Conservation (phyloP, 768 basidiomycete genomes). For the Macrolepiota dolichaula region DNA sequence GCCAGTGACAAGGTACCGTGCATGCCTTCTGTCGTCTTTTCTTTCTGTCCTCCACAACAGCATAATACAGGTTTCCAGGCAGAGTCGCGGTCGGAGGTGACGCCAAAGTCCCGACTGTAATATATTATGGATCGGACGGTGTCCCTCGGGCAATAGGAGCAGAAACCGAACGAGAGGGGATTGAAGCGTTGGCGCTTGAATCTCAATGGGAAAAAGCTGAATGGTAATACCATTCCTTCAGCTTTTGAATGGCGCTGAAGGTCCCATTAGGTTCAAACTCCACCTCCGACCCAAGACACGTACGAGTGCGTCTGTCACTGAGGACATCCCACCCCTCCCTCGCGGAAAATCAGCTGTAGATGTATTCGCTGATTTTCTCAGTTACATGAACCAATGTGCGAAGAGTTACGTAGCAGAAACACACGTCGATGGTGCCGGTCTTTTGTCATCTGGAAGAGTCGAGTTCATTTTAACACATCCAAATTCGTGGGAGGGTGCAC, state of each 20-base stretch:
- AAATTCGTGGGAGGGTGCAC: conserved; percentile 58
- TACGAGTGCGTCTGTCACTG: conserved; percentile 3
- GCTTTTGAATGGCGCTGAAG: neutral
- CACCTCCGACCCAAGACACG: conserved; percentile 26
- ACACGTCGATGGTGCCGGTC: conserved; percentile 33
- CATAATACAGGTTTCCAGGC: conserved; percentile 17
- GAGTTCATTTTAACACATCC: conserved; percentile 55
- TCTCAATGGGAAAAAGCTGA: conserved; percentile 10
- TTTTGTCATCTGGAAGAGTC: conserved; percentile 40
- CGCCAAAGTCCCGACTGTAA: conserved; percentile 32
- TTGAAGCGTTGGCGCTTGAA: conserved; percentile 11
- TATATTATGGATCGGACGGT: conserved; percentile 27
- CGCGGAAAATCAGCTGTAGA: conserved; percentile 33
- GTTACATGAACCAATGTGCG: conserved; percentile 42
- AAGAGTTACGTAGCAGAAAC: conserved; percentile 45
- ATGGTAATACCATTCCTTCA: conserved; percentile 3
- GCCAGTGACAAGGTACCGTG: conserved; percentile 31
- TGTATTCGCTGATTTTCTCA: conserved; percentile 45
- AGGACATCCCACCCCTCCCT: conserved; percentile 37
- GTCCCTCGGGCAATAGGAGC: conserved; percentile 5
- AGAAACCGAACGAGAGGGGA: conserved; percentile 10
- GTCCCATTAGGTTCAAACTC: conserved; percentile 21
- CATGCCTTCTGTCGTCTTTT: conserved; percentile 18
- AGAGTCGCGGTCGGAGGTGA: conserved; percentile 24
- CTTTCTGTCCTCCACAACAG: neutral